Evolutionary conservation across 768 basidiomycete genomes (phyloP).

Genomic region (Boletus coccyginus): DNA sequence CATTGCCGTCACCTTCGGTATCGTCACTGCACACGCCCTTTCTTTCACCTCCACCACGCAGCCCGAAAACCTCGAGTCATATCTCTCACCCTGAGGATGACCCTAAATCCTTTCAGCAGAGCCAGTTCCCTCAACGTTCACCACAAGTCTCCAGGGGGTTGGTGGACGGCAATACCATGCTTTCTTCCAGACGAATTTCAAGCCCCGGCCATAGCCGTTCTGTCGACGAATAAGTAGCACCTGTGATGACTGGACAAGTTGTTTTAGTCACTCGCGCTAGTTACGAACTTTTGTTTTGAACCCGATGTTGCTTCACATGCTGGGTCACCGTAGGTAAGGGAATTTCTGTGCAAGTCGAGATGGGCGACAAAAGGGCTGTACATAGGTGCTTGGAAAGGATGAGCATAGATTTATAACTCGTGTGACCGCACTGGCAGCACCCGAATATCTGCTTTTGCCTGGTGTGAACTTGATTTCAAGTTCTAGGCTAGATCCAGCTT

Average conservation of each 20-base stretch:
- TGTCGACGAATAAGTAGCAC: conserved; percentile 12
- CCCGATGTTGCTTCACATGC: not conserved
- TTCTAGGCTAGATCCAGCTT: not conserved
- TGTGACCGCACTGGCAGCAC: not conserved
- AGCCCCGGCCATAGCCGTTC: conserved; percentile 3
- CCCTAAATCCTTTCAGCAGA: conserved; percentile 26
- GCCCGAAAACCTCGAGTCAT: conserved; percentile 7
- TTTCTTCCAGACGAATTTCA: conserved; percentile 18
- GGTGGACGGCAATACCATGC: conserved; percentile 20
- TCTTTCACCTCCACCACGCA: conserved; percentile 26
- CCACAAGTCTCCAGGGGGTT: conserved; percentile 3
- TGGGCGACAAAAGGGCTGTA: not conserved
- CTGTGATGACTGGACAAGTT: not conserved
- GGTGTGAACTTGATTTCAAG: not conserved
- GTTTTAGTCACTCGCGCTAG: not conserved
- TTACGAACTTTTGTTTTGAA: conserved; percentile 4
- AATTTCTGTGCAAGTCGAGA: not conserved
- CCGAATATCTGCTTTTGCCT: not conserved
- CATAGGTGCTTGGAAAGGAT: not conserved
- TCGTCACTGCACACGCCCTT: conserved; percentile 17
- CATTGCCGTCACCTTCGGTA: conserved; percentile 32
- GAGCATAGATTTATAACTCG: not conserved
- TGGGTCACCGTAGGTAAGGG: not conserved
- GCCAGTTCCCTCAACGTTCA: conserved; percentile 42
- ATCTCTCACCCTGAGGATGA: conserved; percentile 36